Percentiles rank a stretch among this genome's conserved stretches.
Evolutionary conservation across 352 stramenopile species (phyloP).

Genomic region (Pilasporangium apinafurcum): DNA sequence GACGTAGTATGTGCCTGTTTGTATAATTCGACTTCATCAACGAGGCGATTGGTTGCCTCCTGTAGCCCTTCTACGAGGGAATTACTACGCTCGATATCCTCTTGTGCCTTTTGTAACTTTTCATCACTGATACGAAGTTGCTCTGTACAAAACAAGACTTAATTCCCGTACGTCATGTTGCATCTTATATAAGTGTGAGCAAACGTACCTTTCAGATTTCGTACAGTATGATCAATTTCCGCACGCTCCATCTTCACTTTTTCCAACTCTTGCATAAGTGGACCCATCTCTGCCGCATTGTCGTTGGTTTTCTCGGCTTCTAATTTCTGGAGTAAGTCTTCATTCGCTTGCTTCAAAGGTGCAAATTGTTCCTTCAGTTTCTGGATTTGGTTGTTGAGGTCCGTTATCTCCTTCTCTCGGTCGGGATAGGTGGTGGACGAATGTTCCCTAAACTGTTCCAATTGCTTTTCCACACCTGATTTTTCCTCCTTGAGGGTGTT

Average conservation of each 20-base stretch:
- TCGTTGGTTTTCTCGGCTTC: background rate
- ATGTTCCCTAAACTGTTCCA: no score
- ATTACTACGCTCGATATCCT: conserved; percentile 5
- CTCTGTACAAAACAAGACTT: background rate
- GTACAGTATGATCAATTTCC: conserved; percentile 32
- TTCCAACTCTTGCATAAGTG: conserved; percentile 53
- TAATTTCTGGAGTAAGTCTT: no score
- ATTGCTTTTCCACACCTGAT: no score
- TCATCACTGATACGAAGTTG: conserved; percentile 5
- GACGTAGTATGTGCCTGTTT: conserved; percentile 14
- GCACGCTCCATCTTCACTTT: conserved; percentile 48
- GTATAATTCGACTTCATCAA: conserved; percentile 3
- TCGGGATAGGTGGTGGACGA: no score
- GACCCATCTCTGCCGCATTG: conserved; percentile 7
- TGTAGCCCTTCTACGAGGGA: conserved; percentile 10
- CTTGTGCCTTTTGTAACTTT: background rate
- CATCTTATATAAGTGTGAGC: background rate
- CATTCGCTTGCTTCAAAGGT: no score
- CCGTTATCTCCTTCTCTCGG: no score
- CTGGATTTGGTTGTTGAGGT: no score
- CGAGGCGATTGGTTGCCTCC: conserved; percentile 5
- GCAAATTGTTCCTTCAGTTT: no score
- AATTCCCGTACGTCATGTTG: no score
- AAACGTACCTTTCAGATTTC: conserved; percentile 32
- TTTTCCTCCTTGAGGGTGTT: no score